Percentiles rank a stretch among this genome's conserved stretches.
phyloP scores from a whole-genome alignment of 1,139 yeast genomes.

The Kurtzmaniella natalensis region DNA sequence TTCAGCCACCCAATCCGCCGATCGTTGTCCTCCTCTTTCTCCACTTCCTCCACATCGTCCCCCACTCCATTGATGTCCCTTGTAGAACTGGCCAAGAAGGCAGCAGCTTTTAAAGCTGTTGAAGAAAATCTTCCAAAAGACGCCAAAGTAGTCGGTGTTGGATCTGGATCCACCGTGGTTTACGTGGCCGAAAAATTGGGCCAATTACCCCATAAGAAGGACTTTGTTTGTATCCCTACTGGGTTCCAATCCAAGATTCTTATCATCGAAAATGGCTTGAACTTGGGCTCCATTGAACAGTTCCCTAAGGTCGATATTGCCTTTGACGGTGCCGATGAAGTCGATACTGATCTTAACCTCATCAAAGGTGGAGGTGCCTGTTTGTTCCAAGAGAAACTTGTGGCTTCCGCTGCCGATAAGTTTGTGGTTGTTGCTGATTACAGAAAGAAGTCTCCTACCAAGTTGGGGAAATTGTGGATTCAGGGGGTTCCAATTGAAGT shows the following conservation, averaged over 20 bases:
- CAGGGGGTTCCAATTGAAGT: constrained; percentile 96
- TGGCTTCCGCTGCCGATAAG: constrained; percentile 72
- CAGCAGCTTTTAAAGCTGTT: constrained; percentile 90
- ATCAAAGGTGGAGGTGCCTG: constrained; percentile 99
- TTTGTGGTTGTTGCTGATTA: constrained; percentile 92
- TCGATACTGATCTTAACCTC: constrained; percentile 72
- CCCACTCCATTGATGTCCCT: no score
- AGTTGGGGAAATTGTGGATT: constrained; percentile 76
- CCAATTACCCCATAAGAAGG: constrained; percentile 52
- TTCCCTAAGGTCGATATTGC: constrained; percentile 80
- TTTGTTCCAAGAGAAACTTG: constrained; percentile 91
- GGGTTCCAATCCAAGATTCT: constrained; percentile 93
- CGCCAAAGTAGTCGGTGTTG: constrained; percentile 84
- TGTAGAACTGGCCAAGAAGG: constrained; percentile 68
- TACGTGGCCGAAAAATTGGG: constrained; percentile 95
- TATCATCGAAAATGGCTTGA: constrained; percentile 76
- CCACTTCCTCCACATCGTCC: no score
- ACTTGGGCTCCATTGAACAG: constrained; percentile 79
- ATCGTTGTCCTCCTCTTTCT: no score
- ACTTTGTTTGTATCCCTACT: constrained; percentile 83
- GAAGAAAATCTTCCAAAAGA: constrained; percentile 74
- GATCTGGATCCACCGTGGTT: constrained; percentile 95
- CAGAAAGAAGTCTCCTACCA: constrained; percentile 64
- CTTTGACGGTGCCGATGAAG: constrained; percentile 98
- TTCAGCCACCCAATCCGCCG: no score